Conservation (phyloP, 495 filamentous ascomycete genomes). For the Penicillium alfredii region DNA sequence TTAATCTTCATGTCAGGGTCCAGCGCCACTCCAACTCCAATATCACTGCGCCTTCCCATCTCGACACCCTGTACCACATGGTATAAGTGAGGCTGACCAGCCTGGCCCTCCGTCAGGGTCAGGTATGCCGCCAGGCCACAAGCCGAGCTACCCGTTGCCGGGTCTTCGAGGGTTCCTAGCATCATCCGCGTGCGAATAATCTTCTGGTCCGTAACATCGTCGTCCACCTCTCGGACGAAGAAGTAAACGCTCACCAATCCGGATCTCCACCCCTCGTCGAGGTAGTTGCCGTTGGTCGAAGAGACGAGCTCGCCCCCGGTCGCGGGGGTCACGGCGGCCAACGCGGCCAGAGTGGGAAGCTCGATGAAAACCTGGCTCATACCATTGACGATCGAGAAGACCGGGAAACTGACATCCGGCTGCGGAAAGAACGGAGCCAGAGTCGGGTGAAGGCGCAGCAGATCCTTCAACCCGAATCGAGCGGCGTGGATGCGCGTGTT, state of each 20-base stretch:
- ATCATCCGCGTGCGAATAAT: conserved; percentile 45
- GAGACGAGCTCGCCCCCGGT: conserved; percentile 19
- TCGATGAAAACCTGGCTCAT: conserved; percentile 63
- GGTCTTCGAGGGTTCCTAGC: conserved; percentile 54
- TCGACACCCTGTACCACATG: conserved; percentile 68
- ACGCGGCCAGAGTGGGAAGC: conserved; percentile 38
- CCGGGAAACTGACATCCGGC: conserved; percentile 15
- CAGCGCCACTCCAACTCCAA: conserved; percentile 41
- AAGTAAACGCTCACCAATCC: conserved; percentile 53
- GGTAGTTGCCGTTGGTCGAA: conserved; percentile 9
- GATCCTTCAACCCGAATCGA: conserved; percentile 21
- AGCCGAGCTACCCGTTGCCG: conserved; percentile 65
- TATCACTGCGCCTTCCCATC: conserved; percentile 66
- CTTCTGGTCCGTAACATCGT: conserved; percentile 20
- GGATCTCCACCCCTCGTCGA: conserved; percentile 56
- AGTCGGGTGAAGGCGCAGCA: conserved; percentile 28
- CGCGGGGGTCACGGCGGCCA: conserved; percentile 25
- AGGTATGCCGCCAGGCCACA: conserved; percentile 54
- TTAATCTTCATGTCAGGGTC: conserved; percentile 32
- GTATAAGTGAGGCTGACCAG: conserved; percentile 33
- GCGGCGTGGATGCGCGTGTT: conserved; percentile 55
- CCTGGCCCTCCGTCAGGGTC: conserved; percentile 35
- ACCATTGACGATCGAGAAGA: conserved; percentile 45
- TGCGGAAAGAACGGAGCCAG: conserved; percentile 19
- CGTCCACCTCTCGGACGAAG: conserved; percentile 44